Evolutionary conservation across 345 rosid species (phyloP).

Genomic region (Salix suchowensis): DNA sequence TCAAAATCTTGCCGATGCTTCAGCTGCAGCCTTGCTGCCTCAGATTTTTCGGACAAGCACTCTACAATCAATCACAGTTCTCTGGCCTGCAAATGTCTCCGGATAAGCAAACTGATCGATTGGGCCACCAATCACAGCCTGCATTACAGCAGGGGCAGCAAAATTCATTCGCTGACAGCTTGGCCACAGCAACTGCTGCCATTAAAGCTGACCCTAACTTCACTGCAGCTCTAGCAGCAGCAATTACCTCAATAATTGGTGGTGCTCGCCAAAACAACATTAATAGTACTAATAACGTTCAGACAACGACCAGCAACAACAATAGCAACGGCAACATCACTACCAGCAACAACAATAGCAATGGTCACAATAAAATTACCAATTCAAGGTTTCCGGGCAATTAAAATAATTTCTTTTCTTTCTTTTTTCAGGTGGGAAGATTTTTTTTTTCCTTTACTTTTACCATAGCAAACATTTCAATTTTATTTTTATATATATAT

Average conservation of each 20-base stretch:
- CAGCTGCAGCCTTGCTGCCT: constrained; percentile 42
- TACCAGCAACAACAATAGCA: constrained; percentile 21
- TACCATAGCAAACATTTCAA: background rate
- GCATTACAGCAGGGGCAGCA: constrained; percentile 24
- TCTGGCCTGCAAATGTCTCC: constrained; percentile 61
- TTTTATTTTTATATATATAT: background rate
- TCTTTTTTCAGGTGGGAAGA: background rate
- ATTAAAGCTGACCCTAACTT: constrained; percentile 57
- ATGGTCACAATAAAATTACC: constrained; percentile 26
- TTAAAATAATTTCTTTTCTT: background rate
- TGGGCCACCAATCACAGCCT: constrained; percentile 25
- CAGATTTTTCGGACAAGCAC: constrained; percentile 57
- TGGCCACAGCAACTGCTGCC: constrained; percentile 43
- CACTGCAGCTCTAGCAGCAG: constrained; percentile 66
- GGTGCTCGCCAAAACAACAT: constrained; percentile 24
- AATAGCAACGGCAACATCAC: constrained; percentile 9
- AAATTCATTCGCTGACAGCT: constrained; percentile 34
- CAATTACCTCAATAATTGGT: constrained; percentile 55
- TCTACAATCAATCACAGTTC: constrained; percentile 54
- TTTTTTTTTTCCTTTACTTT: background rate
- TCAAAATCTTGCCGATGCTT: constrained; percentile 15
- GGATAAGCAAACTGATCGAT: constrained; percentile 27
- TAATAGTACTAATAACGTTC: constrained; percentile 10
- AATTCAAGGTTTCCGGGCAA: constrained; percentile 32
- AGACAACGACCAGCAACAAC: constrained; percentile 15